These are phyloP conservation scores for Daldinia decipiens DNA, from an alignment of 495 filamentous ascomycete genomes.

Conservation along the genomic window DNA sequence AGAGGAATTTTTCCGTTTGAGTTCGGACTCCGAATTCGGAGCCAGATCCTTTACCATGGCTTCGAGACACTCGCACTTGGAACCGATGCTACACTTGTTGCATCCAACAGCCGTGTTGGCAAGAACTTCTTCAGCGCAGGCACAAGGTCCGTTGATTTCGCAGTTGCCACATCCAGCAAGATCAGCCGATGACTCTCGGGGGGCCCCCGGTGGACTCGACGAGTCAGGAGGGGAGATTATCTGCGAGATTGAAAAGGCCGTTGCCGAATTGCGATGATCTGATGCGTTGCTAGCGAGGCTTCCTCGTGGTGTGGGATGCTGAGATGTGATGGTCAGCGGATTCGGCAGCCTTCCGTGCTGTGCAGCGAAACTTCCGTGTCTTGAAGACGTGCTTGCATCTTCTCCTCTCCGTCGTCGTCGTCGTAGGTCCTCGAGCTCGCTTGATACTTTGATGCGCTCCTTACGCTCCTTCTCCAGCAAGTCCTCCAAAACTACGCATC, in stretches of 20 bases:
- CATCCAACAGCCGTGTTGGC: conserved; percentile 64
- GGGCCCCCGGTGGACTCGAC: conserved; percentile 35
- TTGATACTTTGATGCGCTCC: conserved; percentile 37
- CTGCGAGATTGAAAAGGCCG: conserved; percentile 58
- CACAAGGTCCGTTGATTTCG: conserved; percentile 58
- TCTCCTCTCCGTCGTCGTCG: conserved; percentile 39
- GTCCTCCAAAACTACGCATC: conserved; percentile 55
- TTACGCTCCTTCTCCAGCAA: conserved; percentile 56
- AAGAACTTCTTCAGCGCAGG: conserved; percentile 63
- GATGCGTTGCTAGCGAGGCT: conserved; percentile 45
- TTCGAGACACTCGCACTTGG: conserved; percentile 76
- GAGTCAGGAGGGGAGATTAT: conserved; percentile 60
- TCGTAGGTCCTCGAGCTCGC: conserved; percentile 42
- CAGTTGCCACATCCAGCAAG: conserved; percentile 63
- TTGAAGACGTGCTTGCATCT: conserved; percentile 36
- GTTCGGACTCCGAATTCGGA: conserved; percentile 45
- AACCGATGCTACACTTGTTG: conserved; percentile 67
- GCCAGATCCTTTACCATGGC: conserved; percentile 48
- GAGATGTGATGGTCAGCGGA: conserved; percentile 30
- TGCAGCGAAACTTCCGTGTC: conserved; percentile 41
- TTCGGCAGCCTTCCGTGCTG: conserved; percentile 32
- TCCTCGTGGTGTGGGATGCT: conserved; percentile 39
- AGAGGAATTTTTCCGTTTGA: conserved; percentile 50
- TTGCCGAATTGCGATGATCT: conserved; percentile 46
- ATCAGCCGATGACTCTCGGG: conserved; percentile 41